Evolutionary conservation across 441 rosid genomes (phyloP), one percentile per base, ranked within the genome.

Genomic region (Pelargonium exstipulatum): DNA sequence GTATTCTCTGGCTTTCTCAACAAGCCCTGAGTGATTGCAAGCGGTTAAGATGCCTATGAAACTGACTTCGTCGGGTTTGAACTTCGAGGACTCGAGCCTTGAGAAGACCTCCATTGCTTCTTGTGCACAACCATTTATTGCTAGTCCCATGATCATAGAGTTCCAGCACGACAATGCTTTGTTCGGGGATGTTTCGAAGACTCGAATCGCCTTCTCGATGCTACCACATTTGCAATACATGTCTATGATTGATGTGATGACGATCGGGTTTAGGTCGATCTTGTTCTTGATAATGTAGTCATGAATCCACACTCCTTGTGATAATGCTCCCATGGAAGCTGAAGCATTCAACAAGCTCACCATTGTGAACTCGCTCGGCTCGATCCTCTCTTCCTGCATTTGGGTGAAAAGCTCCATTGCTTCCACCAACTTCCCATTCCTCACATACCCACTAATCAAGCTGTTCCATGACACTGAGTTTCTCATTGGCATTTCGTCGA

Each of bases 271-370:
- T 80, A 88, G 69, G 48, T 70, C 82, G 66, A 87, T 76, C 32
- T 74, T 68, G 9, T 83, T 81, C 76, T 69, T 82, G 63, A 67
- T 68, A 46, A 89, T 73, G 71, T 80, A 89, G 16, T 80, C 78
- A 82, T 89, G 96, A 72, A 86, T 49, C 97, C 97, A 86, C 66
- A 79, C 86, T 62, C 98, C 94, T 78, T 83, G 96, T 68, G 73
- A 75, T 24, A 73, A 77, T 62, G 94, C 90, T 75, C 96, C 97
- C 3, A 86, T 72, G 68, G 69, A 78, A 24, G 84, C 89, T 81
- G 87, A 86, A 68, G 88, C 90, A 76, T 89, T 89, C 64, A 92
- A 77, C 70, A 93, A 66, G 81, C 93, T 88, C 78, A 87, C 91
- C 95, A 86, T 83, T 0, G 95, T 88, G 78, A 83, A 85, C 45